Percentiles rank a stretch among this genome's conserved stretches.
Conservation (phyloP, 768 basidiomycete genomes). For the Boletus rubropictus region DNA sequence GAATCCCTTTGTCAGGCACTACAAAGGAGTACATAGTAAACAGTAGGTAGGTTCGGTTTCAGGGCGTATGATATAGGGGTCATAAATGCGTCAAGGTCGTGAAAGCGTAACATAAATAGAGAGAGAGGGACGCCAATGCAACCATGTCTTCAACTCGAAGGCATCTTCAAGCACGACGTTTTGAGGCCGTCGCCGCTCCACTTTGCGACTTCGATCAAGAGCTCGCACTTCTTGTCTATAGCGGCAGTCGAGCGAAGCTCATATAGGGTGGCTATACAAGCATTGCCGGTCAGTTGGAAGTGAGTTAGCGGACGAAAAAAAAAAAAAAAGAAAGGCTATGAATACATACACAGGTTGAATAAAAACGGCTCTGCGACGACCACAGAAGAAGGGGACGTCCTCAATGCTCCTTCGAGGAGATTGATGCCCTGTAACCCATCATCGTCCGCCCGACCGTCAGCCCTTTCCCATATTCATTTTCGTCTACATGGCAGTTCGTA, state of each 20-base stretch:
- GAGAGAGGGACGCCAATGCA: neutral
- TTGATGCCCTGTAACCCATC: conserved; percentile 53
- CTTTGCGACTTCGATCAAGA: conserved; percentile 71
- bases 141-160: conserved; percentile 44
- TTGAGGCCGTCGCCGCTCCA: conserved; percentile 84
- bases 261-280: conserved; percentile 60
- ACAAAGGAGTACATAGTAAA: too few relatives aligned
- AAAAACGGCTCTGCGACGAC: conserved; percentile 78
- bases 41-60: too few relatives aligned
- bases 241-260: conserved; percentile 72
- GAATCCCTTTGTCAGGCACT: too few relatives aligned
- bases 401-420: conserved; percentile 57
- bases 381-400: conserved; percentile 60
- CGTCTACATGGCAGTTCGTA: conserved; percentile 19
- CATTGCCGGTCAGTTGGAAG: neutral
- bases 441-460: neutral
- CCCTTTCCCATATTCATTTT: neutral
- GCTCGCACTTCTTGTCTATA: conserved; percentile 67
- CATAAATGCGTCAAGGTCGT: too few relatives aligned
- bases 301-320: neutral
- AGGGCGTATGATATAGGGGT: too few relatives aligned
- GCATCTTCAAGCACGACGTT: conserved; percentile 75
- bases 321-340: neutral
- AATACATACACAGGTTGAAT: conserved; percentile 71
- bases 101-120: neutral